Evolutionary conservation across 1,139 yeast species (phyloP), one percentile per base, ranked within the genome.

Genomic region (Taiozyma onychis): DNA sequence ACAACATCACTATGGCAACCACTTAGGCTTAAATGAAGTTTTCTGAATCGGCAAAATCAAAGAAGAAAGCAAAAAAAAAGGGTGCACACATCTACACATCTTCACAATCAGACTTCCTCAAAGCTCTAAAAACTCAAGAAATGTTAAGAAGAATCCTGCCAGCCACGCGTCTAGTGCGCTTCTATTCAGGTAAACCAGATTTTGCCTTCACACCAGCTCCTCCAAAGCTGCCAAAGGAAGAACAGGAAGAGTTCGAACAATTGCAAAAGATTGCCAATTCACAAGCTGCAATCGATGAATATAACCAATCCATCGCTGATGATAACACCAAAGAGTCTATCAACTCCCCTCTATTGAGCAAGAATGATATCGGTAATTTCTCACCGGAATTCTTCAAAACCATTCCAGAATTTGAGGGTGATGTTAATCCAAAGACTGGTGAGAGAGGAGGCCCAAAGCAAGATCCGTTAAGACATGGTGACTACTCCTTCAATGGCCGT

Each of bases 391-490:
- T 76, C 57, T 77, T 84, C 66, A 82, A 85, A 66, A 85, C 90
- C 5, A 84, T 89, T 50, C 96, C 97, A 0, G 99, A 95, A 61
- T 93, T 93, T 63, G 97, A 91, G 68, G 99, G 99, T 1, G 93
- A 91, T 54, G 82, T 78, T 37, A 93, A 93, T 63, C 99, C 99
- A 0, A 77, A 75, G 52, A 91, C 98, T 1, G 99, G 99, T 2
- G 99, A 95, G 68, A 75, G 85, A 34, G 97, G 97, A 42, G 99
- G 99, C 0, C 99, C 99, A n/a, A 95, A 95, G 63, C 98, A 93
- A 67, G 98, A 95, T 63, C 99, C 99, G 1, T 74, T 89, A 58
- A 81, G 83, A 60, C 96, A 89, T 64, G 93, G 91, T 43, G 99
- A 95, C 61, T 95, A 96, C 81, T 83, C 97, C 4, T 95, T 85